Evolutionary conservation across 768 basidiomycete genomes (phyloP).

Genomic region (Termitomyces sp.): DNA sequence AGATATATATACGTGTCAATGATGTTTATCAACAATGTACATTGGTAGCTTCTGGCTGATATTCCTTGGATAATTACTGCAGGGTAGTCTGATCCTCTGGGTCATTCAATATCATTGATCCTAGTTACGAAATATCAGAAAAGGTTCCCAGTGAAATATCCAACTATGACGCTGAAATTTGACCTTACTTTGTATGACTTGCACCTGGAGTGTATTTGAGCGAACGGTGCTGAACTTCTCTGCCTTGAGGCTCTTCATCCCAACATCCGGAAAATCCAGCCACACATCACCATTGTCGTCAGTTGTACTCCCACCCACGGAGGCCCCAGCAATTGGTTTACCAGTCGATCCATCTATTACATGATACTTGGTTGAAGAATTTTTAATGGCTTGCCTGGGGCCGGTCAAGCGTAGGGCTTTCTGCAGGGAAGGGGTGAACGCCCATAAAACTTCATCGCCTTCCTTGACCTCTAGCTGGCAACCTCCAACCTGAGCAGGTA

Average conservation of each 20-base stretch:
- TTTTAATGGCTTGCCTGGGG: not conserved
- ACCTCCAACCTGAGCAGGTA: constrained; percentile 10
- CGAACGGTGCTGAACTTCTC: not conserved
- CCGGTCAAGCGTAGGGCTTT: not conserved
- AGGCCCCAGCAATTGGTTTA: not conserved
- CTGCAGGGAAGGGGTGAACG: not conserved
- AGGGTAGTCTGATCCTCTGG: not conserved
- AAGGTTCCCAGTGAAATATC: not conserved
- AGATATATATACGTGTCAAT: too few species aligned
- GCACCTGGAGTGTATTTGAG: not conserved
- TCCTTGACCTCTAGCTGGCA: constrained; percentile 15
- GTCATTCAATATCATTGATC: not conserved
- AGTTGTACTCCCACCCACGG: not conserved
- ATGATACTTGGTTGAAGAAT: not conserved
- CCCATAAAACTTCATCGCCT: constrained; percentile 14
- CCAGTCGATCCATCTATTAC: not conserved
- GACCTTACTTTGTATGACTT: not conserved
- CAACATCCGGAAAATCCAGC: not conserved
- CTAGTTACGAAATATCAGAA: not conserved
- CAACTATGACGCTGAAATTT: not conserved
- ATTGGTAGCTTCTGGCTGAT: not conserved
- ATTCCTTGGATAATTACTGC: not conserved
- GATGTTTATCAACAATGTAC: too few species aligned
- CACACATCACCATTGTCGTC: not conserved
- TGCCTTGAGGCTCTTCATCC: not conserved